These are phyloP conservation scores for Penicillium odoratum DNA, from an alignment of 495 filamentous ascomycete species.

Conservation along the genomic window DNA sequence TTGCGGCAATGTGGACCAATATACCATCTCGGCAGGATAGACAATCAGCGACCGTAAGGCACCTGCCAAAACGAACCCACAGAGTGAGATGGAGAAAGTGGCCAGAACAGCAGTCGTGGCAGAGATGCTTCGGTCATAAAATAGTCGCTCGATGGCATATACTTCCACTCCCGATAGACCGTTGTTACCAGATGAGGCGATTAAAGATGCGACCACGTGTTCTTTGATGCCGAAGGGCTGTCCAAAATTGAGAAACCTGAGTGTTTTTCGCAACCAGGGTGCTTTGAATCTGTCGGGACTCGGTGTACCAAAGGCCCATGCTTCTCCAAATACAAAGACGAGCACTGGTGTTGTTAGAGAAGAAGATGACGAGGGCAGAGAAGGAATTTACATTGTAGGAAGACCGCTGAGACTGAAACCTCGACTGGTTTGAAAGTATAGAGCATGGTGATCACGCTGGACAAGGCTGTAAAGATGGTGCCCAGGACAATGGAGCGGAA, in stretches of 20 bases:
- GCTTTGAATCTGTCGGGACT: conserved; percentile 20
- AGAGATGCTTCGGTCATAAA: conserved; percentile 11
- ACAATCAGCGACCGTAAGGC: conserved; percentile 19
- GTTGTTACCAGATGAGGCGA: conserved; percentile 23
- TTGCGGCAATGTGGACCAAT: conserved; percentile 21
- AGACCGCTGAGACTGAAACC: conserved; percentile 26
- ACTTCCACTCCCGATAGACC: conserved; percentile 17
- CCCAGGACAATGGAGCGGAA: conserved; percentile 31
- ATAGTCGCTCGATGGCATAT: conserved; percentile 17
- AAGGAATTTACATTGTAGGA: conserved; percentile 27
- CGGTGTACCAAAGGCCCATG: conserved; percentile 25
- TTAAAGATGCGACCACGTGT: conserved; percentile 21
- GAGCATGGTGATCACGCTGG: conserved; percentile 36
- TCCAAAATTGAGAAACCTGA: conserved; percentile 23
- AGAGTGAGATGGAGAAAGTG: conserved; percentile 18
- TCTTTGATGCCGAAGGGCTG: conserved; percentile 25
- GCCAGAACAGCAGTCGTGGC: conserved; percentile 14
- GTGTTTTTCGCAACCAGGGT: conserved; percentile 19
- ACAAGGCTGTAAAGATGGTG: conserved; percentile 30
- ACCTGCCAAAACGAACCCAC: conserved; percentile 37
- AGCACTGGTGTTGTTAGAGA: conserved; percentile 16
- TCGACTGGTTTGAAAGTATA: conserved; percentile 31
- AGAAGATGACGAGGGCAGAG: not conserved
- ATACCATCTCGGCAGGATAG: conserved; percentile 26
- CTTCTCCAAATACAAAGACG: conserved; percentile 27